These are phyloP conservation scores for Serendipita indica DNA, from an alignment of 768 basidiomycete species.

Conservation along the genomic window DNA sequence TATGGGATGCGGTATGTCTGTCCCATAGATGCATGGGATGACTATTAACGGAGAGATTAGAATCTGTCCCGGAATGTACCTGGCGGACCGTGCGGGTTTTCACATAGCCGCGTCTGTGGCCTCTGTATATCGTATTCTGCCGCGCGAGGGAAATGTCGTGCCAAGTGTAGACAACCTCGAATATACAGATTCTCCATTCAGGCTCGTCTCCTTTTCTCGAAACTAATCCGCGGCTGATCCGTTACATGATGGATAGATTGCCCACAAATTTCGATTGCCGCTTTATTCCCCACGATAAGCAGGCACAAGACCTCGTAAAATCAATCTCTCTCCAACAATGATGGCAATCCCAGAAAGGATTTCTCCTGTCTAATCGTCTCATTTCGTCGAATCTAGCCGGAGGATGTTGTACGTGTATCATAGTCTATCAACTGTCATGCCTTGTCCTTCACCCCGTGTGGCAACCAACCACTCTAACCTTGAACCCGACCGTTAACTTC, in stretches of 20 bases:
- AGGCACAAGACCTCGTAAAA: background rate
- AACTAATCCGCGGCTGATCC: background rate
- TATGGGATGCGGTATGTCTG: background rate
- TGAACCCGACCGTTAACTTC: no score
- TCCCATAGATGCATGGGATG: background rate
- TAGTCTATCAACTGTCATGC: no score
- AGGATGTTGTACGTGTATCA: no score
- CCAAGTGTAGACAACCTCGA: background rate
- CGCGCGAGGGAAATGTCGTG: background rate
- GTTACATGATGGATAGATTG: background rate
- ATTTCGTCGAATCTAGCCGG: no score
- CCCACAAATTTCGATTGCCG: background rate
- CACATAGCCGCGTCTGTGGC: background rate
- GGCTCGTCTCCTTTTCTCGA: background rate
- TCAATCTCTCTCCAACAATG: no score
- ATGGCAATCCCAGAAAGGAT: no score
- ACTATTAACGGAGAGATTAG: background rate
- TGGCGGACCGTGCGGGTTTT: conserved; percentile 4
- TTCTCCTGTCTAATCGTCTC: no score
- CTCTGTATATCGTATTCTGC: background rate
- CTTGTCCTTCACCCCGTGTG: no score
- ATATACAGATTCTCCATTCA: background rate
- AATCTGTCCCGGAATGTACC: background rate
- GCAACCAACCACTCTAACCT: no score
- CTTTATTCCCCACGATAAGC: background rate